A percentile compares a stretch with the other conserved stretches of the same genome.
Evolutionary conservation across 805 yeast species (phyloP).

Genomic region (Kodamaea jinghongensis): DNA sequence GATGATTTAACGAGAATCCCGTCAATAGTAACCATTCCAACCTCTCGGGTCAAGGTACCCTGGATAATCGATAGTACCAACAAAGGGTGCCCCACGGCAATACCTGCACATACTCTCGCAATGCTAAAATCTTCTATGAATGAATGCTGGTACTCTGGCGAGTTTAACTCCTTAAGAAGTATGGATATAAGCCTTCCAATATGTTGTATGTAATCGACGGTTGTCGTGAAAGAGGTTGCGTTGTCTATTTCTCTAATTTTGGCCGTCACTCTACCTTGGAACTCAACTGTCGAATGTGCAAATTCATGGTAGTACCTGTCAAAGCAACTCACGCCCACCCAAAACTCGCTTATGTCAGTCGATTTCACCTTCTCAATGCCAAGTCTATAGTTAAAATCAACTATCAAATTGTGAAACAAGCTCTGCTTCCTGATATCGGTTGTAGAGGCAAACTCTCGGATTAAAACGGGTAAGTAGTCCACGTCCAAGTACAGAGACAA

Average conservation of each 20-base stretch:
- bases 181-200: not conserved
- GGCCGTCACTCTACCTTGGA: too few relatives aligned
- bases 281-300: not conserved
- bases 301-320: conserved; percentile 6
- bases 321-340: conserved; percentile 6
- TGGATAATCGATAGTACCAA: conserved; percentile 9
- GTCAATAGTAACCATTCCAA: too few relatives aligned
- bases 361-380: not conserved
- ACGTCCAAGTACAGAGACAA: not conserved
- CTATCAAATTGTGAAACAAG: conserved; percentile 4
- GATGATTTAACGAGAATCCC: too few relatives aligned
- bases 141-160: not conserved
- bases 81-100: conserved; percentile 8
- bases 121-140: conserved; percentile 12
- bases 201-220: not conserved
- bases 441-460: not conserved
- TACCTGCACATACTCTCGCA: conserved; percentile 10
- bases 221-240: not conserved
- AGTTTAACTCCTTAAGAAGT: not conserved
- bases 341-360: conserved; percentile 4
- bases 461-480: conserved; percentile 2
- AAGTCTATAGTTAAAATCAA: not conserved
- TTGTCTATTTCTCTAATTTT: not conserved
- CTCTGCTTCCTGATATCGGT: not conserved
- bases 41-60: conserved; percentile 1